Conservation (phyloP, 371 early-diverging fungal genomes). For the Mucor ambiguus region DNA sequence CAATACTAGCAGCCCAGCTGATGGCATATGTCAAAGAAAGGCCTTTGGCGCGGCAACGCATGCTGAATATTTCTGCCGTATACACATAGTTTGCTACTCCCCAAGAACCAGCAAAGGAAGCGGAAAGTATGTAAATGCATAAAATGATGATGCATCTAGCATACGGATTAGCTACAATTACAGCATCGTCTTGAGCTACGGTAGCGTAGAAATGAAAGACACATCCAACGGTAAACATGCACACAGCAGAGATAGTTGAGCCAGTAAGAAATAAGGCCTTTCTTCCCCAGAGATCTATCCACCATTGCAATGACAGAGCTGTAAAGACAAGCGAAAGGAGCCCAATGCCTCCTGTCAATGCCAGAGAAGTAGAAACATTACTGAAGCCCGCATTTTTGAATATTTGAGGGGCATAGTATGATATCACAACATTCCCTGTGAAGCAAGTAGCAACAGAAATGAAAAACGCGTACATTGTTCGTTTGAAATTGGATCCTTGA, state of each 20-base stretch:
- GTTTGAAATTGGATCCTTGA: constrained; percentile 31
- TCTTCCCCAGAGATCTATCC: constrained; percentile 44
- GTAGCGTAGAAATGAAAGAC: constrained; percentile 34
- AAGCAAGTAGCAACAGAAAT: constrained; percentile 63
- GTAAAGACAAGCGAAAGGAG: constrained; percentile 45
- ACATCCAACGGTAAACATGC: constrained; percentile 45
- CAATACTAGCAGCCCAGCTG: constrained; percentile 62
- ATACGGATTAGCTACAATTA: constrained; percentile 25
- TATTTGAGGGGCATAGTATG: constrained; percentile 51
- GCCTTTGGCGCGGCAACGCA: constrained; percentile 46
- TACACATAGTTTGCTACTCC: constrained; percentile 55
- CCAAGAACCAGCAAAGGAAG: constrained; percentile 61
- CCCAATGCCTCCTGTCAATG: constrained; percentile 44
- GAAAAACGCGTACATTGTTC: constrained; percentile 40
- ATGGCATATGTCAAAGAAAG: constrained; percentile 55
- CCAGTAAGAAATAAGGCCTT: constrained; percentile 48
- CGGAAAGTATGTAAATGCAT: constrained; percentile 44
- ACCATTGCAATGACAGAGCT: constrained; percentile 59
- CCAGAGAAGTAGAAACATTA: constrained; percentile 37
- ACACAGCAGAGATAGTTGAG: constrained; percentile 28
- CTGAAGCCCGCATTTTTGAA: constrained; percentile 39
- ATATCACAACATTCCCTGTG: constrained; percentile 63
- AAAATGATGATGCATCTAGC: constrained; percentile 38
- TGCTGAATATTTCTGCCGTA: constrained; percentile 69
- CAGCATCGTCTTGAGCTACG: constrained; percentile 19